Evolutionary conservation across 495 filamentous ascomycete genomes (phyloP).

Genomic region (Cetradonia linearis): DNA sequence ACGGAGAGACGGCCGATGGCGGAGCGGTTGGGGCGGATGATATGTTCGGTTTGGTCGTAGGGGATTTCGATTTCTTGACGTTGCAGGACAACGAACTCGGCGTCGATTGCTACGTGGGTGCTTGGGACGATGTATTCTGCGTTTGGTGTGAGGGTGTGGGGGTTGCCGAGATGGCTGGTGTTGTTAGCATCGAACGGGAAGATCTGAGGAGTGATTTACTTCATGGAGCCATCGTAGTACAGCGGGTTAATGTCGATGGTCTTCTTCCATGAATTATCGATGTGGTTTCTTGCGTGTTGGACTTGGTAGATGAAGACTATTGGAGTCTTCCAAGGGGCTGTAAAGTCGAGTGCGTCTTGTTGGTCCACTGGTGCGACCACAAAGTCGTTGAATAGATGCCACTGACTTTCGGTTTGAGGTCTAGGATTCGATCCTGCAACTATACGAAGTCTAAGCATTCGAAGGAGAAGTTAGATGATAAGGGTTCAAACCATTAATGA

Average conservation of each 20-base stretch:
- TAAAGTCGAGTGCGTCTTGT: constrained; percentile 78
- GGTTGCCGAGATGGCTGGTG: constrained; percentile 28
- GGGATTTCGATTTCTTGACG: constrained; percentile 89
- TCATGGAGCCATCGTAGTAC: constrained; percentile 59
- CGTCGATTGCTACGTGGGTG: constrained; percentile 79
- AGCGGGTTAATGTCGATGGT: constrained; percentile 71
- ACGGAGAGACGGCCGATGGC: constrained; percentile 85
- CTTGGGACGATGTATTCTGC: constrained; percentile 57
- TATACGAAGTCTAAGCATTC: constrained; percentile 20
- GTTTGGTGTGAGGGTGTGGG: constrained; percentile 47
- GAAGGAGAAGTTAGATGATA: background rate
- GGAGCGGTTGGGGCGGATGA: constrained; percentile 71
- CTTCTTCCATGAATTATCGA: constrained; percentile 80
- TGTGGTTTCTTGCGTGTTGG: constrained; percentile 58
- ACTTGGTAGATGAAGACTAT: constrained; percentile 77
- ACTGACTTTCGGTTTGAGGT: constrained; percentile 48
- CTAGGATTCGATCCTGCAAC: constrained; percentile 60
- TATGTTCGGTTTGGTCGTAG: constrained; percentile 76
- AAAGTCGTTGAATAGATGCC: constrained; percentile 98
- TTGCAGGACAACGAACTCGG: constrained; percentile 87
- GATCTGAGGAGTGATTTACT: constrained; percentile 36
- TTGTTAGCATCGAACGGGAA: background rate
- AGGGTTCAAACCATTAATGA: constrained; percentile 57
- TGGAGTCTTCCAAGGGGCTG: constrained; percentile 74
- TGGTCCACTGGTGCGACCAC: constrained; percentile 67